Conservation (phyloP, 768 basidiomycete species). For the Auricularia heimuer region DNA sequence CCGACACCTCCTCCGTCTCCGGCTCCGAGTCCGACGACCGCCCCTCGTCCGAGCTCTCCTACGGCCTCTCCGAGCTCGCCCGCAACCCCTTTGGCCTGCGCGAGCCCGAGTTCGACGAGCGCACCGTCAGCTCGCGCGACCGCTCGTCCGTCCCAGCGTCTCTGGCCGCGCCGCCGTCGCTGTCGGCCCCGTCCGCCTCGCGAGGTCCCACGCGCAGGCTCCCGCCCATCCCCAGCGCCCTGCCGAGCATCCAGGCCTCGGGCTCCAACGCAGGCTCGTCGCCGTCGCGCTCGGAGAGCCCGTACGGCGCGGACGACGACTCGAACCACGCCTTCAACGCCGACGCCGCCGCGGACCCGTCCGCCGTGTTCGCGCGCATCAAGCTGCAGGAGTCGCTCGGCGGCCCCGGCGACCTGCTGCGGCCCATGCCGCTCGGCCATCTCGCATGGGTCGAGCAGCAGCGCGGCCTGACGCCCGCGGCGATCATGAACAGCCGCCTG, state of each 20-base stretch:
- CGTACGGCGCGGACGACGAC: neutral
- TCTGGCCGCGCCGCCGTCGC: constrained; percentile 9
- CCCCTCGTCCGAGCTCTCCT: constrained; percentile 42
- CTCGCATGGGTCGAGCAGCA: neutral
- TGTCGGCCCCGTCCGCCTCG: constrained; percentile 15
- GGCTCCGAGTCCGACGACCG: constrained; percentile 66
- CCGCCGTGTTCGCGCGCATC: neutral
- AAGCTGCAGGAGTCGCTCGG: neutral
- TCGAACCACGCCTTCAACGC: neutral
- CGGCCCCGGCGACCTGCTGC: neutral
- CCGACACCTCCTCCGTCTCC: constrained; percentile 74
- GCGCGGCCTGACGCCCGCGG: neutral
- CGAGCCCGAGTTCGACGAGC: constrained; percentile 59
- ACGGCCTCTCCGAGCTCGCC: constrained; percentile 27
- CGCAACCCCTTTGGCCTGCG: constrained; percentile 24
- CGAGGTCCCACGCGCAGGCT: neutral
- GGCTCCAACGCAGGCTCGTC: neutral
- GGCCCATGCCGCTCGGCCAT: neutral
- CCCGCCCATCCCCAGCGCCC: neutral
- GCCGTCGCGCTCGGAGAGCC: neutral
- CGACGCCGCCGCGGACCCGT: neutral
- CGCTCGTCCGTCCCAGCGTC: neutral
- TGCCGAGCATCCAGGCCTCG: neutral
- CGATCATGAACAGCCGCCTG: neutral
- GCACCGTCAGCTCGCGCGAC: constrained; percentile 68